Percentiles rank a stretch among this genome's conserved stretches.
Evolutionary conservation across 75 land plant genomes (phyloP).

Genomic region (Cryptomeria japonica): DNA sequence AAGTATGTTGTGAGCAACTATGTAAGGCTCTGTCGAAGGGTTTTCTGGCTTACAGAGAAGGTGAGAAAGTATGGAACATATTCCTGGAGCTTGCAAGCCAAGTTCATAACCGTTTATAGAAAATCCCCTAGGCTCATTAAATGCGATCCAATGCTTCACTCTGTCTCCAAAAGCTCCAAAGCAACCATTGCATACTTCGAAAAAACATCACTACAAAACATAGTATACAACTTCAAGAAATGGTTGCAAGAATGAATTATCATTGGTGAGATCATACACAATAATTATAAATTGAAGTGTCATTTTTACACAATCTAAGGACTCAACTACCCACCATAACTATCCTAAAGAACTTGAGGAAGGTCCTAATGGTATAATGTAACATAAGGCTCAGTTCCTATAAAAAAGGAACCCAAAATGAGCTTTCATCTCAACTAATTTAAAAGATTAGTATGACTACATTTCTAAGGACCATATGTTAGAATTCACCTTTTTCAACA

Average conservation of each 20-base stretch:
- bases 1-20: slow-evolving; percentile 66
- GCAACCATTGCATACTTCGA: slow-evolving; percentile 52
- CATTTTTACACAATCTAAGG: slow-evolving; percentile 39
- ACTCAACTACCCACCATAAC: slow-evolving; percentile 49
- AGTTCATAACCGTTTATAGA: slow-evolving; percentile 54
- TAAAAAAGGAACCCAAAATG: background rate
- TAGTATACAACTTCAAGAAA: background rate
- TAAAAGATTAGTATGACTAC: no score
- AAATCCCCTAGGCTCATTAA: slow-evolving; percentile 73
- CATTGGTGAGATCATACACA: background rate
- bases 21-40: slow-evolving; percentile 66
- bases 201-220: slow-evolving; percentile 42
- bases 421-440: background rate
- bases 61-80: slow-evolving; percentile 57
- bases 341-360: slow-evolving; percentile 60
- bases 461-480: no score
- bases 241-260: background rate
- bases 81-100: slow-evolving; percentile 71
- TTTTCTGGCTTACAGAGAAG: slow-evolving; percentile 46
- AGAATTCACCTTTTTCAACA: slow-evolving; percentile 24
- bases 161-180: slow-evolving; percentile 63
- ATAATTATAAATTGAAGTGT: background rate
- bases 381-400: slow-evolving; percentile 64
- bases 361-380: slow-evolving; percentile 58
- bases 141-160: slow-evolving; percentile 80